Evolutionary conservation across 768 basidiomycete genomes (phyloP).

Genomic region (Psilocybe azurescens): DNA sequence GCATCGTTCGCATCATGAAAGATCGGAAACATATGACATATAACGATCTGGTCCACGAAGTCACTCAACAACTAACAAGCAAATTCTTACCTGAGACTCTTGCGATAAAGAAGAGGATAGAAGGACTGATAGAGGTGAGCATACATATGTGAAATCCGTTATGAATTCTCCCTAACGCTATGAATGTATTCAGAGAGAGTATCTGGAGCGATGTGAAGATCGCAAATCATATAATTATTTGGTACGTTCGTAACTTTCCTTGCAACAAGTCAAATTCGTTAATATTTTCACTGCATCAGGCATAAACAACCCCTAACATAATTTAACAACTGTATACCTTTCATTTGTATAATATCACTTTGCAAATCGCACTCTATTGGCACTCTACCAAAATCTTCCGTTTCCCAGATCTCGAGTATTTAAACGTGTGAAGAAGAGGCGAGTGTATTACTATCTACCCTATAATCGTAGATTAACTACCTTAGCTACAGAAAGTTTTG

Average conservation of each 20-base stretch:
- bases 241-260: slow-evolving; percentile 6
- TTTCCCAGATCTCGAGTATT: no score
- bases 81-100: slow-evolving; percentile 89
- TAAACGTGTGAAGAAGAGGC: no score
- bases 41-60: slow-evolving; percentile 89
- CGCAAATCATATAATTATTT: slow-evolving; percentile 78
- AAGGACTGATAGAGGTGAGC: slow-evolving; percentile 89
- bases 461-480: background rate
- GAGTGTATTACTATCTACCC: background rate
- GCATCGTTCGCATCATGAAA: slow-evolving; percentile 98
- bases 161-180: slow-evolving; percentile 2
- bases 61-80: slow-evolving; percentile 80
- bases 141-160: background rate
- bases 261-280: no score
- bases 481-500: background rate
- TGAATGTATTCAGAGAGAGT: slow-evolving; percentile 74
- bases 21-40: slow-evolving; percentile 89
- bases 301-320: slow-evolving; percentile 3
- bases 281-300: background rate
- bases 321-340: slow-evolving; percentile 4
- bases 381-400: no score
- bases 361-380: background rate
- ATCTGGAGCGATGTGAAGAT: slow-evolving; percentile 88
- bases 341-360: background rate
- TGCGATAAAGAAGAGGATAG: slow-evolving; percentile 92